phyloP scores from a whole-genome alignment of 371 early-diverging fungal species.

The Mortierella sp. region DNA sequence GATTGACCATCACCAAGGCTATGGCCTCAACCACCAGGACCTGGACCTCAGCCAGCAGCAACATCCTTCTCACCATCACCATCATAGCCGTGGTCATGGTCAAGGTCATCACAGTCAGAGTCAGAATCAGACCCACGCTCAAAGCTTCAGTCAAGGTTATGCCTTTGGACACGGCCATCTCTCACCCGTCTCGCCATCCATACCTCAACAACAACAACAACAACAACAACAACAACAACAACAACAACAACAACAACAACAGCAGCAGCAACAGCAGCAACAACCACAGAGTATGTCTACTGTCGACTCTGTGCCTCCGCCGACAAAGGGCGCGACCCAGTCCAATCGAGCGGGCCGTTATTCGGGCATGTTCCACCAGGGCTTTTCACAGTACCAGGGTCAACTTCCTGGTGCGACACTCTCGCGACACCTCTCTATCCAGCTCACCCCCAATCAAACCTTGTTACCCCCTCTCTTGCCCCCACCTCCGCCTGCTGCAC shows the following conservation, averaged over 20 bases:
- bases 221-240: background rate
- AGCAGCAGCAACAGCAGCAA: too few species aligned
- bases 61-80: constrained; percentile 1
- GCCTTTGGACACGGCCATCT: background rate
- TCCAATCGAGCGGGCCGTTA: constrained; percentile 27
- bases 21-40: constrained; percentile 9
- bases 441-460: constrained; percentile 35
- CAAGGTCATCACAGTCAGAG: constrained; percentile 9
- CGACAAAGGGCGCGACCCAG: constrained; percentile 10
- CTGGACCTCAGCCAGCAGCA: background rate
- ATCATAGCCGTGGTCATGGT: constrained; percentile 10
- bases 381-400: constrained; percentile 47
- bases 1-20: constrained; percentile 50
- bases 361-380: constrained; percentile 45
- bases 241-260: background rate
- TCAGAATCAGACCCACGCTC: background rate
- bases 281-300: background rate
- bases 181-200: constrained; percentile 10
- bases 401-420: constrained; percentile 38
- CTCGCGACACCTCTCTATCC: constrained; percentile 51
- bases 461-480: constrained; percentile 35
- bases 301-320: constrained; percentile 19
- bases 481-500: constrained; percentile 40
- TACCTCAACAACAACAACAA: background rate
- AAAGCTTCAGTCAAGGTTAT: constrained; percentile 6